phyloP scores from a whole-genome alignment of 768 basidiomycete species.

The Serendipita sp. region DNA sequence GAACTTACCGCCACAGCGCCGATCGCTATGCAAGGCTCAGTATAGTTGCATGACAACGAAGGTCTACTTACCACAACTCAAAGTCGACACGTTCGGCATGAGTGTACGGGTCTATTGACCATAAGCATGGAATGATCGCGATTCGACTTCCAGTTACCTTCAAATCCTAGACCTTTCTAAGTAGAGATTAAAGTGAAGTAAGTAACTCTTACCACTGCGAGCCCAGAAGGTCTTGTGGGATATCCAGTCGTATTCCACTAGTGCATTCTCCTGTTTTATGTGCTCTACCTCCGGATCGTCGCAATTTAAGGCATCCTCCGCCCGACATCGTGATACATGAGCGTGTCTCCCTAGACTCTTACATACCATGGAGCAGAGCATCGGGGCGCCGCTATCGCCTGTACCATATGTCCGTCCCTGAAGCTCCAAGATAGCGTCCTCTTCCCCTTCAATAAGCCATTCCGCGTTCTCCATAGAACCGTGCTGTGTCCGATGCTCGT shows the following conservation, averaged over 20 bases:
- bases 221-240: conserved; percentile 41
- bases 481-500: conserved; percentile 45
- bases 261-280: conserved; percentile 22
- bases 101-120: conserved; percentile 36
- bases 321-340: conserved; percentile 41
- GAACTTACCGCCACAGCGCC: conserved; percentile 33
- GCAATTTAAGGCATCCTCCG: conserved; percentile 23
- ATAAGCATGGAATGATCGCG: not conserved
- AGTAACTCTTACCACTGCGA: conserved; percentile 29
- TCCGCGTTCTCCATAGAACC: conserved; percentile 44
- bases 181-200: not conserved
- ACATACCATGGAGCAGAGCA: conserved; percentile 46
- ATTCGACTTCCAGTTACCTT: conserved; percentile 21
- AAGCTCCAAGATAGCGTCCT: conserved; percentile 34
- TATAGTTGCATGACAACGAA: not conserved
- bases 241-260: conserved; percentile 34
- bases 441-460: conserved; percentile 40
- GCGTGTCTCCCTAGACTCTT: conserved; percentile 37
- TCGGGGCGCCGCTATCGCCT: conserved; percentile 32
- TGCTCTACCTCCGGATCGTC: conserved; percentile 32
- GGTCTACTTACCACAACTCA: conserved; percentile 30
- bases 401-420: conserved; percentile 31
- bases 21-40: conserved; percentile 24
- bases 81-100: conserved; percentile 38
- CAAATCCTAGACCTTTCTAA: conserved; percentile 30